These are phyloP conservation scores for Otatea glauca DNA, from an alignment of 176 grass and related monocot species.

Conservation along the genomic window DNA sequence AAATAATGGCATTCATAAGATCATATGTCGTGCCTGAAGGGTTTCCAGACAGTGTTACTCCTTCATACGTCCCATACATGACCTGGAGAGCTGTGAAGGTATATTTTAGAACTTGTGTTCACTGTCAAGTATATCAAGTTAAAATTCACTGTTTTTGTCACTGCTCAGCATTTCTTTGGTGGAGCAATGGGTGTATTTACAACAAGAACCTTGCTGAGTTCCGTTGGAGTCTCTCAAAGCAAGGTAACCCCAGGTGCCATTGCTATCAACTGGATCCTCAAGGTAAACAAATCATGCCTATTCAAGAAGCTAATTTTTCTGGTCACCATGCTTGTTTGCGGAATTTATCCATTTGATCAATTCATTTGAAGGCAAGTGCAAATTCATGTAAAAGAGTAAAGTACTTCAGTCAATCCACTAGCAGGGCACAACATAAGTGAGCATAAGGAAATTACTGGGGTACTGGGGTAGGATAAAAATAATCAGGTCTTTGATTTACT, in stretches of 20 bases:
- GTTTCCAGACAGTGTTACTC: constrained; percentile 94
- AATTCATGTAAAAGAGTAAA: constrained; percentile 3
- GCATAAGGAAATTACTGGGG: not conserved
- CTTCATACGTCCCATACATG: constrained; percentile 99
- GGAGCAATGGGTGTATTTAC: constrained; percentile 99
- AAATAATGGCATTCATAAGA: constrained; percentile 89
- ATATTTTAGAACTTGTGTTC: constrained; percentile 30
- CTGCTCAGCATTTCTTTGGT: constrained; percentile 92
- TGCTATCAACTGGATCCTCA: constrained; percentile 99
- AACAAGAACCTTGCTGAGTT: constrained; percentile 87
- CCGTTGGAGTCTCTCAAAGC: constrained; percentile 95
- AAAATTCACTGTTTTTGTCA: constrained; percentile 1
- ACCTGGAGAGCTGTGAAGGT: constrained; percentile 97
- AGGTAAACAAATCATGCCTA: constrained; percentile 62
- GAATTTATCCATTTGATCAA: not conserved
- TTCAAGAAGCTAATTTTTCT: not conserved
- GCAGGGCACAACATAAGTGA: not conserved
- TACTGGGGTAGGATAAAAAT: not conserved
- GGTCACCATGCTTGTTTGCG: not conserved
- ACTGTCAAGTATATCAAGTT: not conserved
- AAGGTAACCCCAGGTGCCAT: constrained; percentile 83
- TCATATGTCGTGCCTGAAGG: constrained; percentile 98
- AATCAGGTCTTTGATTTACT: not conserved
- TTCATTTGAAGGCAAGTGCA: not conserved
- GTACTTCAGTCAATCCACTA: constrained; percentile 10